Percentiles rank a stretch among this genome's conserved stretches.
Evolutionary conservation across 2,329 filamentous ascomycete species (phyloP).

Genomic region (Berkeleyomyces rouxiae): DNA sequence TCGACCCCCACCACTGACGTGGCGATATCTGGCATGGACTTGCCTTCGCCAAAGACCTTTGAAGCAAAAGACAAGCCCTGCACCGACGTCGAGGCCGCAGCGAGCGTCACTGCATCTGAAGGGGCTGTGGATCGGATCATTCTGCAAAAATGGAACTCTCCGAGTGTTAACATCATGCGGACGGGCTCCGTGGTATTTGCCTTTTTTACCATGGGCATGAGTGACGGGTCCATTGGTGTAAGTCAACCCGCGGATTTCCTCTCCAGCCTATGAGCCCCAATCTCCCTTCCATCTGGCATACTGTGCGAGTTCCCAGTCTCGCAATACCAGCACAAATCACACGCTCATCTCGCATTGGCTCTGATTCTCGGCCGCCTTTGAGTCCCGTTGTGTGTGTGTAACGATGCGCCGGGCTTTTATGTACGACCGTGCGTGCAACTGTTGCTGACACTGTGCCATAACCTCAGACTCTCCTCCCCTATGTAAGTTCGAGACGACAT

Average conservation of each 20-base stretch:
- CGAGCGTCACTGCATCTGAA: background rate
- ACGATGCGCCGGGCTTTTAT: background rate
- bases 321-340: background rate
- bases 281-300: too few relatives aligned
- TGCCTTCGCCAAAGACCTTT: background rate
- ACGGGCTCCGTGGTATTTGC: conserved; percentile 42
- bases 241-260: conserved; percentile 17
- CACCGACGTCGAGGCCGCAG: background rate
- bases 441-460: conserved; percentile 1
- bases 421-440: background rate
- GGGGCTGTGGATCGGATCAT: conserved; percentile 7
- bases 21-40: background rate
- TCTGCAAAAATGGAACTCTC: conserved; percentile 46
- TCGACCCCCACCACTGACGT: background rate
- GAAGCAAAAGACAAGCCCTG: conserved; percentile 4
- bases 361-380: too few relatives aligned
- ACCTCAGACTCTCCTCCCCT: conserved; percentile 30
- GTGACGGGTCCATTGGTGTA: conserved; percentile 50
- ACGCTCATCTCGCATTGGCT: background rate
- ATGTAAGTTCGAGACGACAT: conserved; percentile 21
- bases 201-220: conserved; percentile 50
- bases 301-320: too few relatives aligned
- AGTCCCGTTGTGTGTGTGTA: background rate
- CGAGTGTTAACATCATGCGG: conserved; percentile 39
- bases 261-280: too few relatives aligned